Percentiles rank a stretch among this genome's conserved stretches.
These are phyloP conservation scores for Aspergillus hortae DNA, from an alignment of 2,329 filamentous ascomycete species.

Conservation along the genomic window DNA sequence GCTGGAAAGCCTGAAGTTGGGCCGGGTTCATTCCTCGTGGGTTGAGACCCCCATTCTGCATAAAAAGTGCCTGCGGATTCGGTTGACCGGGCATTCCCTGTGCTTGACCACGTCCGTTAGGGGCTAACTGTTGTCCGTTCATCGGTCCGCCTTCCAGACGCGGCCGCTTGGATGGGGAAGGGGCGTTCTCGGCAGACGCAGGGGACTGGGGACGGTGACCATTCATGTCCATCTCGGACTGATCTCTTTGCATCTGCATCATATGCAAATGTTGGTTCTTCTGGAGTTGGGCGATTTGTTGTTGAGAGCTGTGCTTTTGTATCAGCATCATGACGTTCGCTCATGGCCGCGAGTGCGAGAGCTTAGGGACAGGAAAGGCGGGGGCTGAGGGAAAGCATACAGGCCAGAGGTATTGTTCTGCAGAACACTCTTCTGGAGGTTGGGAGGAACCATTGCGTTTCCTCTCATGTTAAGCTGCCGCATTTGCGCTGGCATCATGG, in stretches of 20 bases:
- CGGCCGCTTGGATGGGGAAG: slow-evolving; percentile 86
- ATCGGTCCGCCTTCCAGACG: slow-evolving; percentile 73
- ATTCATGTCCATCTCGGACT: slow-evolving; percentile 81
- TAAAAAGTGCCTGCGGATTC: slow-evolving; percentile 52
- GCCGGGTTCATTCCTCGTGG: slow-evolving; percentile 67
- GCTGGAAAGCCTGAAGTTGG: slow-evolving; percentile 64
- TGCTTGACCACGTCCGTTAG: slow-evolving; percentile 65
- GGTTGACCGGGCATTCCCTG: slow-evolving; percentile 69
- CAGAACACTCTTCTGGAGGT: slow-evolving; percentile 69
- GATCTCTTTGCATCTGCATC: slow-evolving; percentile 84
- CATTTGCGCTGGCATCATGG: slow-evolving; percentile 55
- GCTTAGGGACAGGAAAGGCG: neutral
- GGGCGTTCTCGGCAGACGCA: slow-evolving; percentile 77
- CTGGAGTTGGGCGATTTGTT: slow-evolving; percentile 67
- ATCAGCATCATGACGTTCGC: slow-evolving; percentile 18
- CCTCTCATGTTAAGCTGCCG: slow-evolving; percentile 60
- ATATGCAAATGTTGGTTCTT: slow-evolving; percentile 54
- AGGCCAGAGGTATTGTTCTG: slow-evolving; percentile 60
- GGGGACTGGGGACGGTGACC: slow-evolving; percentile 79
- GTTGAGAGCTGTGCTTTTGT: slow-evolving; percentile 50
- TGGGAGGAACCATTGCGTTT: slow-evolving; percentile 35
- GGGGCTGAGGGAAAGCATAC: slow-evolving; percentile 25
- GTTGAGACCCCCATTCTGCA: slow-evolving; percentile 71
- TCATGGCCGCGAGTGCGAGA: neutral
- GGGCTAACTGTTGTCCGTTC: slow-evolving; percentile 73